phyloP scores from a whole-genome alignment of 306 rosid genomes.

The Gastrolobium villosum region DNA sequence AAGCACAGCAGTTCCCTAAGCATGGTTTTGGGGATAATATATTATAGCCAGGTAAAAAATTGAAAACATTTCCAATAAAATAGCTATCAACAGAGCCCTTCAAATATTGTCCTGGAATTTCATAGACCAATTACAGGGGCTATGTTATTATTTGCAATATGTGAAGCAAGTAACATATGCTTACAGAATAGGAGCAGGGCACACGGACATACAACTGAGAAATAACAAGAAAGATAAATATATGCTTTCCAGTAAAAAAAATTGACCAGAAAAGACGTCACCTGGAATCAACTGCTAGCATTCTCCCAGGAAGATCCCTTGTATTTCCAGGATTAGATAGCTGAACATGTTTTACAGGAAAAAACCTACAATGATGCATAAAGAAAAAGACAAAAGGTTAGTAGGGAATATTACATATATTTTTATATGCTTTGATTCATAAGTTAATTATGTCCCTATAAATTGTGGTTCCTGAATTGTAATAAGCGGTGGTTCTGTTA shows the following conservation, averaged over 20 bases:
- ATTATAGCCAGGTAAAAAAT: conserved; percentile 6
- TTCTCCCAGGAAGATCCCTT: conserved; percentile 83
- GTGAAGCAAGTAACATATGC: conserved; percentile 21
- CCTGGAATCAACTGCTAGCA: conserved; percentile 88
- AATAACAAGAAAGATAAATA: conserved; percentile 28
- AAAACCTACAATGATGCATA: conserved; percentile 67
- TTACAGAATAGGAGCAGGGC: conserved; percentile 20
- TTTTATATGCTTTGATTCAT: background rate
- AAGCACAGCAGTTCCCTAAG: background rate
- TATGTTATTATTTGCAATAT: conserved; percentile 15
- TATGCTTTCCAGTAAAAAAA: conserved; percentile 37
- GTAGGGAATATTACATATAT: background rate
- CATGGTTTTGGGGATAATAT: conserved; percentile 2
- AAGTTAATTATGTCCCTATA: conserved; percentile 10
- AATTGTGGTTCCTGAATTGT: conserved; percentile 15
- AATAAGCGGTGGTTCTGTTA: conserved; percentile 5
- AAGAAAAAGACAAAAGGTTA: conserved; percentile 37
- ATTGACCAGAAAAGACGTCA: conserved; percentile 47
- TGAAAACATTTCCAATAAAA: background rate
- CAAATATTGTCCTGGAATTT: conserved; percentile 6
- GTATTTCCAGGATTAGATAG: conserved; percentile 86
- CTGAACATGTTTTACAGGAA: conserved; percentile 77
- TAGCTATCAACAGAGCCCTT: background rate
- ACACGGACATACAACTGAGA: conserved; percentile 23
- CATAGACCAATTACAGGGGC: conserved; percentile 20